Percentiles rank a stretch among this genome's conserved stretches.
phyloP scores from a whole-genome alignment of 2,329 filamentous ascomycete species.

The Phyllosticta citribraziliensis region DNA sequence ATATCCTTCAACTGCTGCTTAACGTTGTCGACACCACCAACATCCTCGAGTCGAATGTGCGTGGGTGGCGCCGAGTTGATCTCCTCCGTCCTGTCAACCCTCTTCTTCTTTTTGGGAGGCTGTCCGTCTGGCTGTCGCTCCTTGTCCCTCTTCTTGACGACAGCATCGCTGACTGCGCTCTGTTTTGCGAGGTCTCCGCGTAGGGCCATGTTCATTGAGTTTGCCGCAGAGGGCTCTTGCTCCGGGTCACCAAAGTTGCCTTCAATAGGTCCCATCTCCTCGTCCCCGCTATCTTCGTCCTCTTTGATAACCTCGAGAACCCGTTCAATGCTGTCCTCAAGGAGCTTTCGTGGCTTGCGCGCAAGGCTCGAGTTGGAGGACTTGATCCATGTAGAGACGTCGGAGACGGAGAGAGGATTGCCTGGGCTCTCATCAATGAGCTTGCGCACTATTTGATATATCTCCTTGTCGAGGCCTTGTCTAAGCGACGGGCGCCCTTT shows the following conservation, averaged over 20 bases:
- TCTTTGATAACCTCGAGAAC: constrained; percentile 63
- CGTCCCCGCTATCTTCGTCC: constrained; percentile 49
- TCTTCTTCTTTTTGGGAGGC: constrained; percentile 55
- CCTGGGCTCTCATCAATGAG: constrained; percentile 55
- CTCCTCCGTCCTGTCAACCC: constrained; percentile 29
- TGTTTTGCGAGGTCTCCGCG: constrained; percentile 36
- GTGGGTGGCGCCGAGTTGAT: constrained; percentile 56
- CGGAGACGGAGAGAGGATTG: constrained; percentile 45
- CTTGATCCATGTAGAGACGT: constrained; percentile 71
- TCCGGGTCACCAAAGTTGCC: constrained; percentile 23
- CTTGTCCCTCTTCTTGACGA: constrained; percentile 20
- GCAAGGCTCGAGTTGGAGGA: constrained; percentile 79
- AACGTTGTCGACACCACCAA: constrained; percentile 68
- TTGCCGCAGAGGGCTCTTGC: constrained; percentile 10
- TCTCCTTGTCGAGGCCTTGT: constrained; percentile 35
- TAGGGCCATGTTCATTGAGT: constrained; percentile 55
- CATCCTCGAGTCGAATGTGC: constrained; percentile 57
- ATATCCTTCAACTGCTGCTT: constrained; percentile 60
- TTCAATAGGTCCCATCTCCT: constrained; percentile 41
- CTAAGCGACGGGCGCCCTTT: constrained; percentile 23
- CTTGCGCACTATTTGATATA: constrained; percentile 73
- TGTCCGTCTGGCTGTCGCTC: constrained; percentile 49
- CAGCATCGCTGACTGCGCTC: neutral
- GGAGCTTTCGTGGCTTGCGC: constrained; percentile 65
- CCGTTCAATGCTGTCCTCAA: constrained; percentile 79